A percentile compares a stretch with the other conserved stretches of the same genome.
Evolutionary conservation across 2,329 filamentous ascomycete species (phyloP).

Genomic region (Beauveria sp.): DNA sequence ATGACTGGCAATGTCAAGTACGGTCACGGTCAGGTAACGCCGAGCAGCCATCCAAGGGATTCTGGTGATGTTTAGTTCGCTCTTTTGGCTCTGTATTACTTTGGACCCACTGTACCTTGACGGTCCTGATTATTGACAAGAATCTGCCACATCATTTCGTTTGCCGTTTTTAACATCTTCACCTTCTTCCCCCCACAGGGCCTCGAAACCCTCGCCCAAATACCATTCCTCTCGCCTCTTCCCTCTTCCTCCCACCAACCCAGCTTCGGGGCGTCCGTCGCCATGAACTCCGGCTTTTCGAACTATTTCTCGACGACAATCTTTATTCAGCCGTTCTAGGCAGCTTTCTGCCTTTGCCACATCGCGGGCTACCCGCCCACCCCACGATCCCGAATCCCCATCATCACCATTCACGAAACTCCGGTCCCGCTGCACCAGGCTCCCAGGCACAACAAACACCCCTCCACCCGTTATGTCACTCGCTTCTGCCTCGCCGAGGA

Average conservation of each 20-base stretch:
- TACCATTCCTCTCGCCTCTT: not conserved
- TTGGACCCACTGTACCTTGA: too few species aligned
- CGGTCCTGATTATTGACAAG: too few species aligned
- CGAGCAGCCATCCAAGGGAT: too few species aligned
- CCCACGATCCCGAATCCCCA: too few species aligned
- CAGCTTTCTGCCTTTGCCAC: not conserved
- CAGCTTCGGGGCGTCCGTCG: not conserved
- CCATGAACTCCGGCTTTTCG: not conserved
- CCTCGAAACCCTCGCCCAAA: not conserved
- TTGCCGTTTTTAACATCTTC: not conserved
- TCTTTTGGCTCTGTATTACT: too few species aligned
- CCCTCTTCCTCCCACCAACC: not conserved
- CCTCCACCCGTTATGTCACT: not conserved
- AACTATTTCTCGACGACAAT: not conserved
- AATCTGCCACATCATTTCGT: too few species aligned
- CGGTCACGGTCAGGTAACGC: too few species aligned
- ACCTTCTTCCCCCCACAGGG: not conserved
- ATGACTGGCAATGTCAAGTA: too few species aligned
- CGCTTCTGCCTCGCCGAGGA: slow-evolving; percentile 8
- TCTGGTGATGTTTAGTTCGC: too few species aligned
- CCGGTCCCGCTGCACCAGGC: not conserved
- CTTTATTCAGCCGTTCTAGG: not conserved
- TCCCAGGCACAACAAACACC: not conserved
- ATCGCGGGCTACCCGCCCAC: not conserved
- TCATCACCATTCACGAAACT: too few species aligned